These are phyloP conservation scores for Intubia oerlemansii DNA, from an alignment of 2,329 filamentous ascomycete species.

Conservation along the genomic window DNA sequence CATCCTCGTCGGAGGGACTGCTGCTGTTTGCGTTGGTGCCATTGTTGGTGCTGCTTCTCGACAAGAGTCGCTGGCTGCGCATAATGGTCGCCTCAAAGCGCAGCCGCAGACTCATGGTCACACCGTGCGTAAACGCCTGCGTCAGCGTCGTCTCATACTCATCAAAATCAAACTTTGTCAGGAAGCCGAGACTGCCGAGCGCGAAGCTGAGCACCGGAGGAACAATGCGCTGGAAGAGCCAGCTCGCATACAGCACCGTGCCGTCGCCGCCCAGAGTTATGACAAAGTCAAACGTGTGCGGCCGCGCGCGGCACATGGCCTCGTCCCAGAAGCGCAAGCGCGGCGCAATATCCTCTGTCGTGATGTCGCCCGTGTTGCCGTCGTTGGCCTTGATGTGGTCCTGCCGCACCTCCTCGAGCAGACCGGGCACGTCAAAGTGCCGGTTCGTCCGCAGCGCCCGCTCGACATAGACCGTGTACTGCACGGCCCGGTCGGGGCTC, in stretches of 20 bases:
- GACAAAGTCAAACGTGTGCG: slow-evolving; percentile 84
- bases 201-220: slow-evolving; percentile 83
- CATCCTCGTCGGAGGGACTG: no score
- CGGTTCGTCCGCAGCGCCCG: slow-evolving; percentile 49
- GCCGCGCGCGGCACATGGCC: slow-evolving; percentile 52
- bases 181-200: slow-evolving; percentile 76
- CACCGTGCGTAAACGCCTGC: slow-evolving; percentile 57
- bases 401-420: slow-evolving; percentile 39
- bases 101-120: slow-evolving; percentile 70
- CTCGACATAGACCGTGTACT: slow-evolving; percentile 70
- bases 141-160: slow-evolving; percentile 48
- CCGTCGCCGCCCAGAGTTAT: slow-evolving; percentile 86
- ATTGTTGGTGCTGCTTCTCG: no score
- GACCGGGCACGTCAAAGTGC: slow-evolving; percentile 48
- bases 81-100: slow-evolving; percentile 90
- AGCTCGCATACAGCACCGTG: slow-evolving; percentile 90
- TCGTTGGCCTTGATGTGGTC: slow-evolving; percentile 5
- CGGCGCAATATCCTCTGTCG: slow-evolving; percentile 15
- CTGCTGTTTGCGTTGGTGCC: no score
- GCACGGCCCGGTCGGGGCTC: slow-evolving; percentile 39
- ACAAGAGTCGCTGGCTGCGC: slow-evolving; percentile 58
- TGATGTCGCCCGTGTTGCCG: slow-evolving; percentile 7
- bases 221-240: slow-evolving; percentile 89
- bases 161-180: slow-evolving; percentile 90
- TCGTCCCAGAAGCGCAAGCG: slow-evolving; percentile 70